These are phyloP conservation scores for Choiromyces venosus DNA, from an alignment of 495 filamentous ascomycete species.

Conservation along the genomic window DNA sequence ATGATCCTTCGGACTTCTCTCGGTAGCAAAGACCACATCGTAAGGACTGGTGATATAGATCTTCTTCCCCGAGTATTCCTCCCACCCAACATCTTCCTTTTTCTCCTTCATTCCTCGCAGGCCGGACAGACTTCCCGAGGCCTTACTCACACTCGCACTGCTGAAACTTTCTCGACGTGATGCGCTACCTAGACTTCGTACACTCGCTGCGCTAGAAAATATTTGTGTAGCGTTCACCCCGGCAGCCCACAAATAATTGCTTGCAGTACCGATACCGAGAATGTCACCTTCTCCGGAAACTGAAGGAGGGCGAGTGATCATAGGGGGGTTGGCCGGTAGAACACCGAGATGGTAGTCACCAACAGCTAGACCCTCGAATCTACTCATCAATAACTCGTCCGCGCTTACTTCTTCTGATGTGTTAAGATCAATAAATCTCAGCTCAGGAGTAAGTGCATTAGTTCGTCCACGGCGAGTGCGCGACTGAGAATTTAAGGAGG, in stretches of 20 bases:
- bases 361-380: constrained; percentile 78
- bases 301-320: constrained; percentile 46
- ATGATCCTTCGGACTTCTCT: constrained; percentile 76
- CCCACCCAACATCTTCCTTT: constrained; percentile 37
- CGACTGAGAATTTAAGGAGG: constrained; percentile 49
- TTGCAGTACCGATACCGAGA: constrained; percentile 48
- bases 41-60: constrained; percentile 96
- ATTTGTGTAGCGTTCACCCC: constrained; percentile 76
- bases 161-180: constrained; percentile 51
- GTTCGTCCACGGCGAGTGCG: constrained; percentile 60
- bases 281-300: constrained; percentile 49
- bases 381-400: constrained; percentile 72
- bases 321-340: constrained; percentile 64
- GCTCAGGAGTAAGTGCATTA: constrained; percentile 75
- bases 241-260: constrained; percentile 66
- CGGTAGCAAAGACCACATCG: constrained; percentile 82
- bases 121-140: constrained; percentile 16
- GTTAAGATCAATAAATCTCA: constrained; percentile 80
- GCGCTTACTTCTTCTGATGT: constrained; percentile 73
- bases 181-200: constrained; percentile 64
- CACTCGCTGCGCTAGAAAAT: constrained; percentile 80
- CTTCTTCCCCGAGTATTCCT: constrained; percentile 65
- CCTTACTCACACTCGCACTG: constrained; percentile 43
- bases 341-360: constrained; percentile 88
- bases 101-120: constrained; percentile 24